Evolutionary conservation across 345 rosid species (phyloP).

Genomic region (Luvunga scandens): DNA sequence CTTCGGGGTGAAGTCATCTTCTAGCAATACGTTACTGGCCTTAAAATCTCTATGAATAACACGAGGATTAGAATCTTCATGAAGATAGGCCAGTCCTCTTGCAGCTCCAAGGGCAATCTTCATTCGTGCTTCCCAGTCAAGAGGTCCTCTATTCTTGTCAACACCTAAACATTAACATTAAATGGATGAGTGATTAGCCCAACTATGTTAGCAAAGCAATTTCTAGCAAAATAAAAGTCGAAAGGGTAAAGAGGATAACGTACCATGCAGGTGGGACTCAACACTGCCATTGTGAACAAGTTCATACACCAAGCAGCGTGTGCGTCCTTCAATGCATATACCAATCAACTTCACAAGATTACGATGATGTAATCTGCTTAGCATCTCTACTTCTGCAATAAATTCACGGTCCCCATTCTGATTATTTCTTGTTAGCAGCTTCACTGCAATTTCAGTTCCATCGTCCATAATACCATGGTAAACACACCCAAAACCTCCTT

Average conservation of each 20-base stretch:
- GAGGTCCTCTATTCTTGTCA: conserved; percentile 66
- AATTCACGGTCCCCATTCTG: conserved; percentile 92
- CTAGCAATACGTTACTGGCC: conserved; percentile 91
- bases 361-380: conserved; percentile 99
- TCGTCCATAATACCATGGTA: conserved; percentile 74
- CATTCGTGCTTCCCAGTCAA: conserved; percentile 96
- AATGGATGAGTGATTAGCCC: neutral
- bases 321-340: conserved; percentile 85
- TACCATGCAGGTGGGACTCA: conserved; percentile 99
- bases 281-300: conserved; percentile 94
- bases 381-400: conserved; percentile 98
- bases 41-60: conserved; percentile 98
- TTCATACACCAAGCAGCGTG: conserved; percentile 90
- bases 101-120: conserved; percentile 99
- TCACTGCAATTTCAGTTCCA: conserved; percentile 88
- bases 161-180: conserved; percentile 35
- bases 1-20: conserved; percentile 91
- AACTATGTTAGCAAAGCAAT: neutral
- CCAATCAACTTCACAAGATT: conserved; percentile 96
- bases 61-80: conserved; percentile 98
- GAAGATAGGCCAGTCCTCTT: conserved; percentile 97
- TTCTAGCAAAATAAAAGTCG: neutral
- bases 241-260: conserved; percentile 15
- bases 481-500: conserved; percentile 99
- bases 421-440: conserved; percentile 79